Conservation (phyloP, 495 filamentous ascomycete genomes). For the Penicillium psychrofluorescens region DNA sequence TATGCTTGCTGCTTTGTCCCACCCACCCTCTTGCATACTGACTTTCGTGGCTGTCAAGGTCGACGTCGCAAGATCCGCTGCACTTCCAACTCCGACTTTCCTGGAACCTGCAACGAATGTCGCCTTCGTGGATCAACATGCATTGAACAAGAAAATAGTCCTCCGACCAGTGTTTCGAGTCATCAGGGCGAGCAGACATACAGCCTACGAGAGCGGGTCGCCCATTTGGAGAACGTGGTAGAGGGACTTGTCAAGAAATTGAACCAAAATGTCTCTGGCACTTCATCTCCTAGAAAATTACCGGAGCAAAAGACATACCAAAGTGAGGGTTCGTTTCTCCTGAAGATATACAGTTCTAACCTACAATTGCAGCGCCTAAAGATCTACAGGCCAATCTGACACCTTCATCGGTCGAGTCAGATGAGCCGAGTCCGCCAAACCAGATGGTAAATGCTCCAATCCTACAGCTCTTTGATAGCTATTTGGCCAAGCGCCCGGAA, state of each 20-base stretch:
- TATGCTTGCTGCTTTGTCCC: constrained; percentile 6
- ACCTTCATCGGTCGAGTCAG: constrained; percentile 9
- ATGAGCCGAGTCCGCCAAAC: constrained; percentile 16
- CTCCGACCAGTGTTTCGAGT: constrained; percentile 1
- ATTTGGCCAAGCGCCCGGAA: constrained; percentile 27
- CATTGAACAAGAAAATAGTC: constrained; percentile 24
- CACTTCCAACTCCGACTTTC: constrained; percentile 21
- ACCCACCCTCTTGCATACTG: neutral
- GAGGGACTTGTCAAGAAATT: constrained; percentile 18
- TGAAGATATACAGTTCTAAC: neutral
- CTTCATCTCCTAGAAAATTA: constrained; percentile 1
- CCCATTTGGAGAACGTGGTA: constrained; percentile 29
- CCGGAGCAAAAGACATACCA: neutral
- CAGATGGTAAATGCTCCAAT: constrained; percentile 32
- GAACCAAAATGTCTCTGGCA: constrained; percentile 6
- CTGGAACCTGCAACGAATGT: constrained; percentile 30
- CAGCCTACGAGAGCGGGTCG: constrained; percentile 29
- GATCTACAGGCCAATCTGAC: neutral
- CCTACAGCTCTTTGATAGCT: constrained; percentile 34
- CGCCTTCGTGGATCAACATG: constrained; percentile 24
- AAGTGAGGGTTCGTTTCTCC: neutral
- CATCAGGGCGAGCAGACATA: constrained; percentile 23
- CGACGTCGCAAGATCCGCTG: constrained; percentile 37
- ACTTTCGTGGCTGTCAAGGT: constrained; percentile 9
- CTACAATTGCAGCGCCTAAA: constrained; percentile 1